Evolutionary conservation across 202 grass and related monocot genomes (phyloP).

Genomic region (Sporobolus alterniflorus): DNA sequence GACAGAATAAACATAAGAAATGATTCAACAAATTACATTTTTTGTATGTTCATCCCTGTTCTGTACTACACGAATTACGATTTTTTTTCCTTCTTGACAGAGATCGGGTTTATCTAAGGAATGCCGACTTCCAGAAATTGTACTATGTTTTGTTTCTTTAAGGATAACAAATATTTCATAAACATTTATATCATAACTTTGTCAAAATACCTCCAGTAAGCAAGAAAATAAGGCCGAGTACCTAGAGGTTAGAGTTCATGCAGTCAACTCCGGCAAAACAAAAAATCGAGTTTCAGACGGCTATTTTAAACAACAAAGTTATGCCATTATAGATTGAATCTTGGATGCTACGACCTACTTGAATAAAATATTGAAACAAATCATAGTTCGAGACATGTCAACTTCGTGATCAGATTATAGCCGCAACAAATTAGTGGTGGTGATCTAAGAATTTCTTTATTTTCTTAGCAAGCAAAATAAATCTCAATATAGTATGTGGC

Average conservation of each 20-base stretch:
- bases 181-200: slow-evolving; percentile 8
- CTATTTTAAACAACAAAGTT: background rate
- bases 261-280: background rate
- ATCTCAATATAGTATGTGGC: background rate
- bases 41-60: background rate
- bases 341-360: slow-evolving; percentile 11
- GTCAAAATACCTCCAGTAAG: background rate
- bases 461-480: background rate
- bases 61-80: no score
- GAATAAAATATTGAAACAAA: slow-evolving; percentile 16
- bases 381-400: slow-evolving; percentile 44
- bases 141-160: background rate
- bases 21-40: background rate
- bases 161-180: background rate
- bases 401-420: slow-evolving; percentile 20
- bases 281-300: background rate
- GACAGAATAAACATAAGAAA: background rate
- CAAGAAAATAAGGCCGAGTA: background rate
- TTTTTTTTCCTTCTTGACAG: background rate
- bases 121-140: background rate
- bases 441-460: background rate
- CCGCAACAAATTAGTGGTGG: background rate
- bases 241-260: background rate
- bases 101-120: background rate
- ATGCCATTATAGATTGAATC: slow-evolving; percentile 12